Evolutionary conservation across 2,329 filamentous ascomycete species (phyloP).

Genomic region (Fusarium sp.): DNA sequence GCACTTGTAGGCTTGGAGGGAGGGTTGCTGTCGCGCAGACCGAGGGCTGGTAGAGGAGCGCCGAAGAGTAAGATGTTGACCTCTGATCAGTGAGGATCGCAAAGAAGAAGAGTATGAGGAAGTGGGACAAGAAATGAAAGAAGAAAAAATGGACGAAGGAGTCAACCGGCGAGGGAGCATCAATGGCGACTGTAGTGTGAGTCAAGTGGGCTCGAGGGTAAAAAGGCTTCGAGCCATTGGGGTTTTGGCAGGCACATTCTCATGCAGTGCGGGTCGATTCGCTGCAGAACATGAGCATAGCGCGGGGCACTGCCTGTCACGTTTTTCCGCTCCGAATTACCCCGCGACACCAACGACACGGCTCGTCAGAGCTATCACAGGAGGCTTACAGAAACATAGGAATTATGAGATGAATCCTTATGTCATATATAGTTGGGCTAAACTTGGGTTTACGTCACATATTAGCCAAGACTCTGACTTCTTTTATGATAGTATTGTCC

Average conservation of each 20-base stretch:
- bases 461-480: too few species aligned
- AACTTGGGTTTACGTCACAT: too few species aligned
- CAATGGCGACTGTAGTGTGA: slow-evolving; percentile 46
- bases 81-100: slow-evolving; percentile 17
- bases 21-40: slow-evolving; percentile 16
- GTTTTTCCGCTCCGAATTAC: slow-evolving; percentile 42
- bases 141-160: slow-evolving; percentile 44
- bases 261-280: slow-evolving; percentile 40
- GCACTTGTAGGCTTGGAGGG: slow-evolving; percentile 18
- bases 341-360: slow-evolving; percentile 25
- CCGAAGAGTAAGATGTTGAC: slow-evolving; percentile 11
- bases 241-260: slow-evolving; percentile 18
- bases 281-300: slow-evolving; percentile 27
- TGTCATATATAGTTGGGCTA: too few species aligned
- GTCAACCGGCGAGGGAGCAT: slow-evolving; percentile 49
- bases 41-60: background rate
- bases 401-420: too few species aligned
- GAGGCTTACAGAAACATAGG: too few species aligned
- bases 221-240: slow-evolving; percentile 43
- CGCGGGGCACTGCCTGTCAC: slow-evolving; percentile 39
- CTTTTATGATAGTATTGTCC: too few species aligned
- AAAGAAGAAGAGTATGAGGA: slow-evolving; percentile 27
- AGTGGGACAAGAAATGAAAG: slow-evolving; percentile 30
- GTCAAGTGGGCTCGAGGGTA: slow-evolving; percentile 49
- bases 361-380: background rate